Evolutionary conservation across 768 basidiomycete genomes (phyloP), one percentile per base, ranked within the genome.

Genomic region (Boletus subparvulus): DNA sequence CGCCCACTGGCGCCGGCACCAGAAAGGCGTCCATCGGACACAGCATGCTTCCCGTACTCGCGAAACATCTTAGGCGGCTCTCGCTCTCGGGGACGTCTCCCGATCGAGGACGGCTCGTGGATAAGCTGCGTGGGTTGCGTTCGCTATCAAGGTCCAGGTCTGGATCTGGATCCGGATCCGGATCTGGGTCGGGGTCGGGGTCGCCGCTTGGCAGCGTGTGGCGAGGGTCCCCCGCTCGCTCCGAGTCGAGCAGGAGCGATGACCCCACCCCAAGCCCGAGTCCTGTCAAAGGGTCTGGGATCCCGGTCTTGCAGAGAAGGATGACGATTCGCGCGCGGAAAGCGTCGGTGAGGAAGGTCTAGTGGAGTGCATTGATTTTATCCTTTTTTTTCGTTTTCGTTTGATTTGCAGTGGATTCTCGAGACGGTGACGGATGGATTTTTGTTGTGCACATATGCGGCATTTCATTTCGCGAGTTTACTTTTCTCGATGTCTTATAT

Each of bases 41-140:
- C 13, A 70, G 68, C 51, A 70, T 72, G 68, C 66, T 69, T 5
- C 71, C 69, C 13, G 61, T 72, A 3, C 58, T 66, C 35, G 63
- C 58, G 28, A 69, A 62, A n/a, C 69, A 63, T 26, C 55, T 72
- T 32, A 52, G 56, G 5, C 55, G 69, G 2, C 69, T 72, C 47
- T 64, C 66, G 7, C 40, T 64, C 40, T 60, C 65, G 1, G 43
- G 53, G 11, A 9, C 41, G 14, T 61, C 68, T 11, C 68, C 60
- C 0, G 64, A 65, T 21, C 68, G 65, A n/a, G 68, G 61, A 24
- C 54, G 58, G 2, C 46, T 70, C 12, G 37, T 70, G 33, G 57
- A 60, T 21, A 72, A 52, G 50, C 30, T 70, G 13, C 69, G 69
- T 12, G 61, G 62, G 37, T 26, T 70, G 12, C 59, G 65, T 37